Percentiles rank a stretch among this genome's conserved stretches.
These are phyloP conservation scores for Oryza nivara DNA, from an alignment of 176 grass and related monocot genomes.

Conservation along the genomic window DNA sequence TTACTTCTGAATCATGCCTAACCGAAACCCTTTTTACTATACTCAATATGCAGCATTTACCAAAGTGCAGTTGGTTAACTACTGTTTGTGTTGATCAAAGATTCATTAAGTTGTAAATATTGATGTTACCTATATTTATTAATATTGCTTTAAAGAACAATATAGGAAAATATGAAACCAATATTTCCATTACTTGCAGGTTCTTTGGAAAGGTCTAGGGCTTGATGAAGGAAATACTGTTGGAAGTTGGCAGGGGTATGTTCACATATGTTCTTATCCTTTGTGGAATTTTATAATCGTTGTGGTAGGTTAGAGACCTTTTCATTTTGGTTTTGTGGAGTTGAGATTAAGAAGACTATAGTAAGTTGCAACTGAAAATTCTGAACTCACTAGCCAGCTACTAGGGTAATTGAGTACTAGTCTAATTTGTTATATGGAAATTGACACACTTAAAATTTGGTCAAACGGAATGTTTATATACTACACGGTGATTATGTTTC, in stretches of 20 bases:
- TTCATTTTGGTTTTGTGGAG: not conserved
- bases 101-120: not conserved
- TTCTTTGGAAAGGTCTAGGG: slow-evolving; percentile 96
- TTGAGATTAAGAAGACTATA: not conserved
- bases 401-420: not conserved
- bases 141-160: not conserved
- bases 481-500: not conserved
- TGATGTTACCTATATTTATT: not conserved
- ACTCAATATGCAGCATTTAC: slow-evolving; percentile 1
- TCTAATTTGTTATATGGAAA: not conserved
- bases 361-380: not conserved
- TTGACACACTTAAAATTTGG: not conserved
- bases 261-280: not conserved
- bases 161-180: slow-evolving; percentile 1
- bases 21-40: not conserved
- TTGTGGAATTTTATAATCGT: slow-evolving; percentile 4
- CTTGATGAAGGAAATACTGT: slow-evolving; percentile 62
- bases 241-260: slow-evolving; percentile 81
- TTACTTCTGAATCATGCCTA: not conserved
- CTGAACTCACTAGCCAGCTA: not conserved
- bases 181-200: slow-evolving; percentile 48
- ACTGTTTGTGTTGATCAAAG: not conserved
- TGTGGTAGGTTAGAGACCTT: too few species aligned
- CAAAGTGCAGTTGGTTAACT: not conserved
- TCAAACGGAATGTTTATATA: not conserved